Conservation (phyloP, 495 filamentous ascomycete genomes). For the Recurvomyces mirabilis region DNA sequence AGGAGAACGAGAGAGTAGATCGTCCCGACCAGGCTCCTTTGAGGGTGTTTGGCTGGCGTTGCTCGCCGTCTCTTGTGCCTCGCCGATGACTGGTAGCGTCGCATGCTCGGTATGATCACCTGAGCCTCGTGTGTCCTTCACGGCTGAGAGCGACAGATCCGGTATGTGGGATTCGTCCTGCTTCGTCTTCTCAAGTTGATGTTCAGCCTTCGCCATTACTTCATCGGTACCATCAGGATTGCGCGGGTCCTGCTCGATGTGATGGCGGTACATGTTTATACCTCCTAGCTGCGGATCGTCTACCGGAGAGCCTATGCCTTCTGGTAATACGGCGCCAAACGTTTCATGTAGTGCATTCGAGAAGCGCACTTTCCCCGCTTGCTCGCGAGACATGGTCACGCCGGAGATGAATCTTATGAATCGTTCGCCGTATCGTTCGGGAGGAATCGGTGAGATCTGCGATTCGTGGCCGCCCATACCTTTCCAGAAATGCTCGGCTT, state of each 20-base stretch:
- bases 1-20: slow-evolving; percentile 6
- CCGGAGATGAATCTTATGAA: slow-evolving; percentile 87
- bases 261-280: slow-evolving; percentile 37
- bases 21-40: slow-evolving; percentile 7
- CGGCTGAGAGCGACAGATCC: slow-evolving; percentile 38
- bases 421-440: slow-evolving; percentile 81
- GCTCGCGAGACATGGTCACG: slow-evolving; percentile 75
- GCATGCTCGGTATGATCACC: slow-evolving; percentile 41
- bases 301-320: background rate
- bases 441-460: slow-evolving; percentile 89
- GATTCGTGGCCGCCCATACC: slow-evolving; percentile 67
- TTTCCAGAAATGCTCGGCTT: slow-evolving; percentile 86
- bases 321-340: background rate
- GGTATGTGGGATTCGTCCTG: slow-evolving; percentile 42
- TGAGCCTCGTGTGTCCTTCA: slow-evolving; percentile 39
- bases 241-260: slow-evolving; percentile 36
- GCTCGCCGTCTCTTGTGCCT: slow-evolving; percentile 71
- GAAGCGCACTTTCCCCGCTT: slow-evolving; percentile 52
- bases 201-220: slow-evolving; percentile 46
- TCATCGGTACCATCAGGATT: slow-evolving; percentile 40
- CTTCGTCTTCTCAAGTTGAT: slow-evolving; percentile 37
- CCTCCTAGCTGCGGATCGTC: slow-evolving; percentile 25
- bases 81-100: slow-evolving; percentile 84
- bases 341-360: slow-evolving; percentile 17
- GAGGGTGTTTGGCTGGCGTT: slow-evolving; percentile 3